Percentiles rank a stretch among this genome's conserved stretches.
These are phyloP conservation scores for Amylocarpus encephaloides DNA, from an alignment of 2,329 filamentous ascomycete species.

Conservation along the genomic window DNA sequence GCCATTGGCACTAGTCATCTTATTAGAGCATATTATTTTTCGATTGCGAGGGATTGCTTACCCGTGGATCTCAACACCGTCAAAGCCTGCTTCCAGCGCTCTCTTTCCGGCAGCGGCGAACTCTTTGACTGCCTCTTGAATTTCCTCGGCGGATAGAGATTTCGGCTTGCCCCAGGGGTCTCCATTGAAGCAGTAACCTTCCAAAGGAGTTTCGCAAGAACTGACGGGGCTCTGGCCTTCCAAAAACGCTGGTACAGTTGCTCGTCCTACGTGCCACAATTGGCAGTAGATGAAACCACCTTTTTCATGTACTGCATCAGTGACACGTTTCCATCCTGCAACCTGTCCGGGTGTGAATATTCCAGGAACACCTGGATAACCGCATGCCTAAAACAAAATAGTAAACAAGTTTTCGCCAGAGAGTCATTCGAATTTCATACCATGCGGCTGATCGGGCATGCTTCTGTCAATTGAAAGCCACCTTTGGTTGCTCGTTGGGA, in stretches of 20 bases:
- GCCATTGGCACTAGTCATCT: constrained; percentile 13
- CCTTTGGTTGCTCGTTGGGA: constrained; percentile 45
- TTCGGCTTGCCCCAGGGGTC: background rate
- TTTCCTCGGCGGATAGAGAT: background rate
- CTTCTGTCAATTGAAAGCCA: constrained; percentile 52
- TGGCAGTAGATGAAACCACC: constrained; percentile 56
- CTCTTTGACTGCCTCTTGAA: background rate
- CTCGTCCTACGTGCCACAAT: constrained; percentile 53
- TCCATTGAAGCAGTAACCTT: constrained; percentile 8
- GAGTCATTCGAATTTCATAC: constrained; percentile 35
- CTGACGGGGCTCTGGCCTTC: background rate
- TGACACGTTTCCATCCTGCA: constrained; percentile 51
- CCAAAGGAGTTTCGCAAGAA: constrained; percentile 11
- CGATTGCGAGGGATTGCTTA: background rate
- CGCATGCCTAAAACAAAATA: constrained; percentile 33
- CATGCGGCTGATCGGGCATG: constrained; percentile 39
- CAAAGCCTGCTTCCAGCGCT: constrained; percentile 21
- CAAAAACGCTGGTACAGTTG: constrained; percentile 1
- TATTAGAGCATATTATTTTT: background rate
- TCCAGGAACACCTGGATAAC: constrained; percentile 38
- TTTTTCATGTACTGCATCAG: constrained; percentile 56
- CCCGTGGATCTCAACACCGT: constrained; percentile 23
- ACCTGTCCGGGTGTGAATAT: constrained; percentile 48
- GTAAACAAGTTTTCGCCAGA: constrained; percentile 46
- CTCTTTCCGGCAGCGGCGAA: constrained; percentile 10